These are phyloP conservation scores for Rhipidocladum racemiflorum DNA, from an alignment of 176 grass and related monocot genomes.

Conservation along the genomic window DNA sequence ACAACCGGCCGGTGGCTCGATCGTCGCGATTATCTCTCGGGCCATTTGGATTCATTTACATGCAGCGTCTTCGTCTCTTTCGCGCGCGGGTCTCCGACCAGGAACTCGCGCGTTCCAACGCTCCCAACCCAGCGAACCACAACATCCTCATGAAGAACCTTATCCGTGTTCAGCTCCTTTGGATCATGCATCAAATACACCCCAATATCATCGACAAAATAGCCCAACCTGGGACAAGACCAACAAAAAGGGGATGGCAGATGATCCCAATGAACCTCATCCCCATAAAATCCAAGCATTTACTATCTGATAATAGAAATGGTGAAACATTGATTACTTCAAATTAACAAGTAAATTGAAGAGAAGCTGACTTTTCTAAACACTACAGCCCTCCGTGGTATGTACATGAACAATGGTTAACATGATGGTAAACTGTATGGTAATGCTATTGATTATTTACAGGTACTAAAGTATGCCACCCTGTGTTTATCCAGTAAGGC, in stretches of 20 bases:
- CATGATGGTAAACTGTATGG: constrained; percentile 20
- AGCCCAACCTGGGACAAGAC: constrained; percentile 20
- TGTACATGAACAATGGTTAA: constrained; percentile 19
- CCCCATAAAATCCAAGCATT: background rate
- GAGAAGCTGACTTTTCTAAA: constrained; percentile 27
- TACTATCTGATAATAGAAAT: constrained; percentile 11
- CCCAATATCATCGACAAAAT: background rate
- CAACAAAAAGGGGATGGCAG: constrained; percentile 19
- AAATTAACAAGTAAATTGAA: constrained; percentile 34
- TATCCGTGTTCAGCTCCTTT: background rate
- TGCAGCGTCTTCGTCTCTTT: too few relatives aligned
- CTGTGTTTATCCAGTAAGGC: constrained; percentile 11
- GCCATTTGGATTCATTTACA: too few relatives aligned
- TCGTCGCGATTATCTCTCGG: too few relatives aligned
- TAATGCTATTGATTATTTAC: constrained; percentile 34
- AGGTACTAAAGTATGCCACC: constrained; percentile 24
- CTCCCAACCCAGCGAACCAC: too few relatives aligned
- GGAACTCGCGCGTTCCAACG: too few relatives aligned
- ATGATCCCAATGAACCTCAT: constrained; percentile 25
- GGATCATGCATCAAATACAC: background rate
- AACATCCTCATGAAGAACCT: background rate
- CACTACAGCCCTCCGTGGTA: background rate
- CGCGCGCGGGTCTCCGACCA: too few relatives aligned
- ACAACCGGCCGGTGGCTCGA: too few relatives aligned
- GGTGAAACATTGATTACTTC: constrained; percentile 23